Base-by-base conservation (phyloP, 306 rosid genomes). In the Gynostemma pentaphyllum region DNA sequence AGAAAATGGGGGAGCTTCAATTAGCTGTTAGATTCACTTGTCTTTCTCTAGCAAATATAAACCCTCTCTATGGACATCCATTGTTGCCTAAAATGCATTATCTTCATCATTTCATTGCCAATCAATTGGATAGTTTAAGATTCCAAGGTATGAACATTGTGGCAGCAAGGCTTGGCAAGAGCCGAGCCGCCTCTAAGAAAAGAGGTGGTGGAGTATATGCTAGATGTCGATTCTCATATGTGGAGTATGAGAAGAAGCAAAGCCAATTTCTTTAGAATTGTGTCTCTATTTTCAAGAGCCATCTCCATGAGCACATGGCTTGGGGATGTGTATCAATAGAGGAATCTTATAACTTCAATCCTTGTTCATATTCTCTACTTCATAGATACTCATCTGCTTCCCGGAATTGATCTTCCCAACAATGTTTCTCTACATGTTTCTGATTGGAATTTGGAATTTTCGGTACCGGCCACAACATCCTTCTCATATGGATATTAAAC, bases 171-270 rank as follows among this genome's bases (percentile, higher is more conserved):
- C 88, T 88, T 11, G 90, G 85, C 14, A 79, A n/a, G 96, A 45
- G 90, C 95, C 5, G 90, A 85, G 23, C 96, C 96, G 5, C 86
- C 88, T 0, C 21, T 85, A 2, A 67, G 90, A 57, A 89, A 89
- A 73, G 96, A 89, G 72, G 95, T 89, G 9, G 95, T 89, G 3
- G 96, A 89, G 61, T 83, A 89, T 61, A 89, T 89, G 95, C 74
- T 89, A 1, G 95, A 89, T 63, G 96, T 89, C 2, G 96, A 86
- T 45, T 89, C 96, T 44, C 96, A 89, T 41, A 80, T 89, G 76
- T 89, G 96, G 96, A 85, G 96, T 68, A 71, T 85, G 74, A 81
- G 96, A 73, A 81, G 88, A 69, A 85, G 90, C 81, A 85, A 85
- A 63, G 95, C 90, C 9, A 89, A 89, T 68, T 89, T 89, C 72